phyloP scores from a whole-genome alignment of 257 asterid genomes.

The Verbascum thapsus region DNA sequence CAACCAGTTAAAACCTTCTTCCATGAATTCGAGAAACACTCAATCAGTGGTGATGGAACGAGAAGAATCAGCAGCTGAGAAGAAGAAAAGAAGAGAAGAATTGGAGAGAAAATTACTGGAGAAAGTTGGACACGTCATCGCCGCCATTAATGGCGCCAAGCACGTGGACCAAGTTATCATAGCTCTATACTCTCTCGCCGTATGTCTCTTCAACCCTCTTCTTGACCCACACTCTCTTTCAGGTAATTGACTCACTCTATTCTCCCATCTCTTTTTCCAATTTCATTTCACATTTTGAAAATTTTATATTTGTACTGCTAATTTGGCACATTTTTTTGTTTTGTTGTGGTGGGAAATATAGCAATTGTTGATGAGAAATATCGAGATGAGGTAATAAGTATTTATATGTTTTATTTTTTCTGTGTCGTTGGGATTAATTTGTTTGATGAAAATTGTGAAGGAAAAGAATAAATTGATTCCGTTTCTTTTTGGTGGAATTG shows the following conservation, averaged over 20 bases:
- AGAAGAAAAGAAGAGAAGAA: conserved; percentile 34
- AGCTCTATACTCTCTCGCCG: conserved; percentile 77
- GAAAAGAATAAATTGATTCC: too few species aligned
- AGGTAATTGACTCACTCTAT: conserved; percentile 36
- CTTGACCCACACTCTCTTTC: conserved; percentile 45
- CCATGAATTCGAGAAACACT: too few species aligned
- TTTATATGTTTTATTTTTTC: not conserved
- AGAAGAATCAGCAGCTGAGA: conserved; percentile 31
- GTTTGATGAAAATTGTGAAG: not conserved
- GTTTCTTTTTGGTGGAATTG: not conserved
- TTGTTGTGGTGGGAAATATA: conserved; percentile 26
- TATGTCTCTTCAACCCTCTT: conserved; percentile 61
- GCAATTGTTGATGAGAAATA: conserved; percentile 61
- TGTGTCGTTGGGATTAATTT: conserved; percentile 9
- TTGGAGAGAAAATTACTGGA: conserved; percentile 54
- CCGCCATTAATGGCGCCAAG: conserved; percentile 51
- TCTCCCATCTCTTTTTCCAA: too few species aligned
- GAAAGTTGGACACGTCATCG: conserved; percentile 60
- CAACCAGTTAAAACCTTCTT: too few species aligned
- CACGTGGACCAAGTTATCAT: conserved; percentile 71
- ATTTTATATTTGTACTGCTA: not conserved
- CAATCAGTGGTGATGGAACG: conserved; percentile 33
- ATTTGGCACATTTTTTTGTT: not conserved
- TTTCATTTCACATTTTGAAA: too few species aligned
- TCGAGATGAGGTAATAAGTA: conserved; percentile 57